Evolutionary conservation across 2,329 filamentous ascomycete species (phyloP).

Genomic region (Penicillium sp.): DNA sequence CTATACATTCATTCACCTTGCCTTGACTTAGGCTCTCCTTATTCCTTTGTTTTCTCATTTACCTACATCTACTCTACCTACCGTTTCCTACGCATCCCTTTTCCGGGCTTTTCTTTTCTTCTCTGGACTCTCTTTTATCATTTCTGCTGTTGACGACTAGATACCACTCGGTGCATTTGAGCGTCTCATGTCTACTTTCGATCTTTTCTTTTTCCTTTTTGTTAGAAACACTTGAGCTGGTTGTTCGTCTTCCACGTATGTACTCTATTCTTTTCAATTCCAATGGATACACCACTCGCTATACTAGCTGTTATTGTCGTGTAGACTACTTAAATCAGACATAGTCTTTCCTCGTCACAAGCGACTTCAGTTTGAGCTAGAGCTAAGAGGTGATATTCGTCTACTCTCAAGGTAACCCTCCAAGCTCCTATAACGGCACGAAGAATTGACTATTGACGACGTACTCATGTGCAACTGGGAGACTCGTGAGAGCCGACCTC

Average conservation of each 20-base stretch:
- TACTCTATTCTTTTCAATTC: neutral
- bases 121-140: neutral
- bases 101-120: conserved; percentile 3
- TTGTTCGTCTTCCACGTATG: neutral
- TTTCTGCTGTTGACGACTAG: conserved; percentile 20
- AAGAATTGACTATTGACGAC: neutral
- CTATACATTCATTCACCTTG: neutral
- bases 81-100: neutral
- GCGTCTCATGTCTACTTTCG: conserved; percentile 16
- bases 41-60: conserved; percentile 6
- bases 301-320: neutral
- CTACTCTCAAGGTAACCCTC: neutral
- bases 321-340: neutral
- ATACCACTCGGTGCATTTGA: conserved; percentile 28
- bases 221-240: neutral
- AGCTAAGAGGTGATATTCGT: neutral
- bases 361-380: neutral
- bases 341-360: too few species aligned
- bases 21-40: neutral
- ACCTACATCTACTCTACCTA: conserved; percentile 3
- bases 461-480: neutral
- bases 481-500: neutral
- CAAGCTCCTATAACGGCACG: too few species aligned
- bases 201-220: conserved; percentile 2
- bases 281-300: neutral